Evolutionary conservation across 306 rosid genomes (phyloP), one percentile per base, ranked within the genome.

Genomic region (Malus sylvestris): DNA sequence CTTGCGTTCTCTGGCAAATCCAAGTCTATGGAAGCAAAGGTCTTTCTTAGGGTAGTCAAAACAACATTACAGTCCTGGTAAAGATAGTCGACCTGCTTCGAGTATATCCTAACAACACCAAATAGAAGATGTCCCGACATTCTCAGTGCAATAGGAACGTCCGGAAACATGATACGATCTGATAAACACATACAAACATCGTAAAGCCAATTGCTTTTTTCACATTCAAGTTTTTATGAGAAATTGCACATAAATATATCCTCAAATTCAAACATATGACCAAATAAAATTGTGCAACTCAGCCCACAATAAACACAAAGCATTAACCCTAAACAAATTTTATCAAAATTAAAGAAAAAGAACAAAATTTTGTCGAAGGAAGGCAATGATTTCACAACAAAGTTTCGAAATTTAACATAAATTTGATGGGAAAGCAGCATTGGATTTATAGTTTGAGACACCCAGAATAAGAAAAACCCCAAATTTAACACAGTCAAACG

Each of bases 151-250:
- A 95, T 88, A 2, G 97, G 97, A 67, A 89, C 99, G 58, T 89
- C 97, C 0, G 97, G 97, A 82, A 84, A 95, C 96, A 95, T 90
- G 67, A 90, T 92, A 16, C 86, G 92, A 29, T 87, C 98, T 92
- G 57, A 65, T 73, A 79, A 40, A 80, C 27, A 69, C 68, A 19
- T 22, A 66, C 5, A 18, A 80, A 49, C 12, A 11, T 33, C n/a
- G 45, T 51, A 35, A 49, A 58, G 38, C 38, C 32, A 72, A 4
- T 35, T 30, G 12, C 55, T 4, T 11, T 58, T 51, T 7, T 32
- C 44, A 15, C 19, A 64, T 40, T 32, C 10, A 18, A 64, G 38
- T 15, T n/a, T 30, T 38, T 64, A 18, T 32, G 44, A 64, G 22
- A 66, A 64, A 32, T 64, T 12, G 38, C 11, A 32, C 44, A 32